Evolutionary conservation across 106 monocot species (phyloP), one percentile per base, ranked within the genome.

Genomic region (Platanthera zijinensis): DNA sequence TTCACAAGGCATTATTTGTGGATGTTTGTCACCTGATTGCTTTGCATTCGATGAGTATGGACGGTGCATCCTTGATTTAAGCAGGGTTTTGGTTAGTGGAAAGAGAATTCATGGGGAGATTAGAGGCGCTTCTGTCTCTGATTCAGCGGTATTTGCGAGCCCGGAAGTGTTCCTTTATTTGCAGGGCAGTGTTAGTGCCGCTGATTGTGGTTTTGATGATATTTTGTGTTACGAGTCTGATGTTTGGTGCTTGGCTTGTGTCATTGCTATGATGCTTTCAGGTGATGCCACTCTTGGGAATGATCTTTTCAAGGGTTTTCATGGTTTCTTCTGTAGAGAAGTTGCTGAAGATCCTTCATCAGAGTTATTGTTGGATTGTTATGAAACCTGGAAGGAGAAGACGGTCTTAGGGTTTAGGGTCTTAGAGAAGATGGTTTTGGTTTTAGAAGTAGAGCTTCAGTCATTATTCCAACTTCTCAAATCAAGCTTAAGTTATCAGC

Each of bases 161-260:
- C 97, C 94, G 12, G 94, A 94, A 75, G 62, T 84, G 4, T 72
- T 85, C 77, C 21, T 62, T 51, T 28, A 62, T 57, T 66, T 92
- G 51, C 57, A 50, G 57, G 80, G 51, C 6, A 50, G 77, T 39
- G 59, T 61, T 61, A 47, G 11, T 22, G 32, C 68, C 13, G 73
- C 79, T 22, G 72, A 79, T 71, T 72, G 21, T 66, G 57, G 68
- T n/a, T 50, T 77, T 52, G 74, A 80, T 48, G 72, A 32, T 25
- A 79, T 66, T 1, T 69, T 84, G 53, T 80, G 82, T 15, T 77
- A 77, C 86, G 74, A 71, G 10, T 88, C 91, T 5, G 94, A 99
- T 85, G 86, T 90, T 75, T 99, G 97, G 97, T 91, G 88, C 28
- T 81, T 99, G 71, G 86, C 85, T 62, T 94, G 88, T 83, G 76